Base-by-base conservation (phyloP, 805 yeast genomes). In the Lachancea cidri region DNA sequence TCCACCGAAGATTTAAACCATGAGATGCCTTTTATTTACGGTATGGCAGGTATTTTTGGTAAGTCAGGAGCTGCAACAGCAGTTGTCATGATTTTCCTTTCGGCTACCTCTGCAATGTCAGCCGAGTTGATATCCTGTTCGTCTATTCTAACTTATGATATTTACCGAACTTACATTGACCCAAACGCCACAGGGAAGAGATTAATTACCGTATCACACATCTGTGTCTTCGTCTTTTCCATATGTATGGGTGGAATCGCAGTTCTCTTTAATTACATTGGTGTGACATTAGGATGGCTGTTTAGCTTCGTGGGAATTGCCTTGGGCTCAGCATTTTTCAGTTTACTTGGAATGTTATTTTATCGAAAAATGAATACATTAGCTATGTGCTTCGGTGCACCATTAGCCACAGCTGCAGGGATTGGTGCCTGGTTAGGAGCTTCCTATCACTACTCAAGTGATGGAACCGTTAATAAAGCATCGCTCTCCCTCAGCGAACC, bases 331-430 rank as follows among this genome's bases (percentile, higher is more conserved):
- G 69, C 55, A 35, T 67, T 60, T 7, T 38, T 50, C 32, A 55
- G 64, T 2, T 53, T 62, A 14, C 43, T 54, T 2, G 38, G 60
- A 32, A 55, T 64, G 16, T 41, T 66, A 33, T 65, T 64, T 42
- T 66, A 52, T 52, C 39, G 42, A 18, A 44, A 29, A 33, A 40
- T 42, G 45, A 42, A 35, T 41, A 42, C 14, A n/a, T 38, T 39
- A 27, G 38, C 43, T 30, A 39, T 39, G 24, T 42, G 39, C 29
- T 15, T 5, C 9, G 70, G 73, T 44, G 13, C 39, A 31, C 64
- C 79, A 11, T 66, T 75, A 70, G 72, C 73, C 43, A 70, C 76
- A 1, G 69, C 76, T 27, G 72, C 76, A 46, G 74, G 73, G 34
- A 71, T 75, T 46, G 77, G 74, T 1, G 66, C 73, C 37, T 65